phyloP scores from a whole-genome alignment of 805 yeast genomes.

The Helenozyma baotianmanensis region DNA sequence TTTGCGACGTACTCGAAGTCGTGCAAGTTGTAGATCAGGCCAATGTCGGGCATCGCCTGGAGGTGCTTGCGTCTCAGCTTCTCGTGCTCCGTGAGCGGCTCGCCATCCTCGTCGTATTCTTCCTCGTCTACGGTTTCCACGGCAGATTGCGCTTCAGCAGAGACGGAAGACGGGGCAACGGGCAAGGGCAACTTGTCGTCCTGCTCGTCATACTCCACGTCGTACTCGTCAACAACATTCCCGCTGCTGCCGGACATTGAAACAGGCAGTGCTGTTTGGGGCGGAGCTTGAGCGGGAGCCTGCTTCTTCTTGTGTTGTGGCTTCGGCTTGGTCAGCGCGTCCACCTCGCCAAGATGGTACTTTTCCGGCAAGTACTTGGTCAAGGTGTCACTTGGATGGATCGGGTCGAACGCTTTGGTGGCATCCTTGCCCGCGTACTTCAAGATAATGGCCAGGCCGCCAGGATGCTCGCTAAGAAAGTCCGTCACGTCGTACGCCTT shows the following conservation, averaged over 20 bases:
- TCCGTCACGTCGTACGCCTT: conserved; percentile 75
- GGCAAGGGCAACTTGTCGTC: conserved; percentile 24
- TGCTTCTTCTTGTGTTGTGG: not conserved
- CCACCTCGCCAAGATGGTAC: conserved; percentile 34
- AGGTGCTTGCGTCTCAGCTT: conserved; percentile 6
- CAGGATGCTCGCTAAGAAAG: conserved; percentile 56
- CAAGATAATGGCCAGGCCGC: conserved; percentile 52
- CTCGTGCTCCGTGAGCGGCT: conserved; percentile 12
- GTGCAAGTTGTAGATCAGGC: conserved; percentile 66
- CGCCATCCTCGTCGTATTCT: conserved; percentile 21
- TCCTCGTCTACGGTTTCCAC: conserved; percentile 6
- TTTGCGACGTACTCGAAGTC: conserved; percentile 89
- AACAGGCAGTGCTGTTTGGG: not conserved
- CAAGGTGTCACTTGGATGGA: conserved; percentile 84
- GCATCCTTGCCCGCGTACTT: conserved; percentile 55
- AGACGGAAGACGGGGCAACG: not conserved
- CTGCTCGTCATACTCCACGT: conserved; percentile 32
- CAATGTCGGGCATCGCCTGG: conserved; percentile 59
- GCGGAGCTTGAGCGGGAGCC: not conserved
- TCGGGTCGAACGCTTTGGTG: conserved; percentile 77
- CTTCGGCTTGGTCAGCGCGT: conserved; percentile 13
- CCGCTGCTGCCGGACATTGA: not conserved
- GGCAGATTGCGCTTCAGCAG: conserved; percentile 7
- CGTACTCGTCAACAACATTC: conserved; percentile 14
- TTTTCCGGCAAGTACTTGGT: conserved; percentile 54